Evolutionary conservation across 1,139 yeast genomes (phyloP), one percentile per base, ranked within the genome.

Genomic region (Diutina scorzettiae): DNA sequence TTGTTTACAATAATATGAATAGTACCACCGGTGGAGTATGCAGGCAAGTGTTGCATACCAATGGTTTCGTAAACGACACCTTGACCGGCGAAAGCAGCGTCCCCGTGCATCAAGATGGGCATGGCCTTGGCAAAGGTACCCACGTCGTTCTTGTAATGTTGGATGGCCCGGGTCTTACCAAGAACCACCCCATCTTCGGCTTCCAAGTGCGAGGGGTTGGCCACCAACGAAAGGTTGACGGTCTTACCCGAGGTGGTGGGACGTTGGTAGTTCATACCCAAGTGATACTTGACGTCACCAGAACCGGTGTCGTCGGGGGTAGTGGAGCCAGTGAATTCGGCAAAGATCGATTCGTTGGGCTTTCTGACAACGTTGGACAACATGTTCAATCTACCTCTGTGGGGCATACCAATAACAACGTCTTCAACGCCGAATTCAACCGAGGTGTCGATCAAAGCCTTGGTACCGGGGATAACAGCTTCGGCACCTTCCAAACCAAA

Each of bases 401-500:
- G 98, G 45, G 99, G 96, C 98, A 91, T 91, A 71, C 99, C 99
- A 55, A 93, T 82, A 56, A 91, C 95, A 48, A 91, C 78, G 60
- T 91, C 97, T 66, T 89, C 96, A 46, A 89, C 81, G 55, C 99
- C 99, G 48, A 71, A 68, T 53, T 87, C 96, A 43, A 89, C 97
- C 40, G 96, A 77, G 50, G 89, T 80, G 64, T 91, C 99, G 60
- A 91, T 89, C 60, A 91, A 66, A 42, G 96, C 84, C 70, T 91
- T 91, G 75, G 91, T 81, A 69, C 97, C 98, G 40, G 98, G 97
- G 43, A 91, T 86, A 55, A 84, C 83, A 41, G 96, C 72, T 68
- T 91, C 99, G 50, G 94, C 94, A 70, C 99, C 99, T 71, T 91
- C 99, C 49, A 91, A 73, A 64, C 98, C 98, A 59, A 91, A 91